Base-by-base conservation (phyloP, 176 grass and related monocot genomes). In the Oryza punctata region DNA sequence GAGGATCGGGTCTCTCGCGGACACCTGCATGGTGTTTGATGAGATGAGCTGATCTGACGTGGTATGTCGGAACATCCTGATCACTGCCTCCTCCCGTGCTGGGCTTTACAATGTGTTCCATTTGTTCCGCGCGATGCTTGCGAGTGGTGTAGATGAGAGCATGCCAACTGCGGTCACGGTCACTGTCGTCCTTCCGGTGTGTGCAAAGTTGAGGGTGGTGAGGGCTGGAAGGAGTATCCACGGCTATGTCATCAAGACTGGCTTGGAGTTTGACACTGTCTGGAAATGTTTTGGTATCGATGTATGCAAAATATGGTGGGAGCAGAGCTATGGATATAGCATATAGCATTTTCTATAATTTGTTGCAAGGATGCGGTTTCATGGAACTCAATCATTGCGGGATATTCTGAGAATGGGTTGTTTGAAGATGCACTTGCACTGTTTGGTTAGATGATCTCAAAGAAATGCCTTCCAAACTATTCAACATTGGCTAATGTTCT, bases 61-160 rank as follows among this genome's bases (percentile, higher is more conserved):
- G 0, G 90, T 93, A 26, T 81, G 85, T 76, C 91, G 91, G 94
- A 93, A 93, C 75, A 86, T 91, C 78, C 70, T 94, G 23, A 79
- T 91, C 73, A 77, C 89, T 4, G 84, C 67, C 13, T 85, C 66
- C 85, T 86, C 84, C 15, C 87, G 84, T 3, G 89, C 69, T 2
- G 81, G 81, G 12, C 37, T 37, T 61, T 64, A 75, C 3, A 64
- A 85, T n/a, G 84, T 77, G 1, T 72, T 87, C 12, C 29, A 3
- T 23, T 16, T 91, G 41, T 88, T 94, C 78, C 45, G 67, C 7
- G 78, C 69, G 0, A 94, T 94, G 92, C 89, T 91, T 33, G 63
- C 40, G 0, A 28, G 24, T 8, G 81, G 87, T 29, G 33, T 4
- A 0, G 57, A 44, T 0, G 84, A 73, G 52, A 69, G 71, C 49